Base-by-base conservation (phyloP, 495 filamentous ascomycete species). In the Hypoxylon trugodes region DNA sequence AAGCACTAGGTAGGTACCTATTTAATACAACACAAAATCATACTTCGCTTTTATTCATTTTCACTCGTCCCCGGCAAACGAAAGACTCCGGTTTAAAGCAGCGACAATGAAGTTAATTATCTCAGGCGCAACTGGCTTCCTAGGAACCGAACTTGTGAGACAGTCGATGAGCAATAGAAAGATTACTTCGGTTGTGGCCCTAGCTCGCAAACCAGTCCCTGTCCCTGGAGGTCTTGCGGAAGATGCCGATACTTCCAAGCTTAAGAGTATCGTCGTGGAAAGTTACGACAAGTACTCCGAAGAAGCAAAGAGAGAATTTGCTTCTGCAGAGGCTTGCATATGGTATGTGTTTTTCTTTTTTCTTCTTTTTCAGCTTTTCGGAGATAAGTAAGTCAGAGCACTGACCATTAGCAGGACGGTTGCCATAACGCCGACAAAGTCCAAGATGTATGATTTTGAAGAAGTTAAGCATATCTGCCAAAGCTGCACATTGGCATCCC, bases 281-380 rank as follows among this genome's bases (percentile, higher is more conserved):
- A 75, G 80, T 64, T 84, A 79, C 42, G 72, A 37, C 1, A 65
- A 70, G 9, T 84, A 82, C 37, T 49, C 77, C 0, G 74, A 77
- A 16, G 56, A 72, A 2, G 72, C 76, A 4, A 74, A 66, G 19
- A 65, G 69, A 5, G 70, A 83, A 38, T 63, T 83, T 26, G 68
- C 74, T n/a, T 77, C 70, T 5, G 82, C 81, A 4, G 74, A 76
- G 32, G 81, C 76, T 3, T 83, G 81, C 48, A 83, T 85, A 41
- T 85, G 82, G 81, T 82, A 72, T 42, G 43, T 35, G 35, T 13
- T n/a, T 4, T 19, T n/a, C 12, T 9, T 9, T 13, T 1, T 21
- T 16, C 25, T 43, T 41, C 13, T 26, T 18, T 25, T 30, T 26
- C 16, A n/a, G 12, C n/a, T n/a, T n/a, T 0, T 9, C 33, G 45